phyloP scores from a whole-genome alignment of 345 rosid genomes.

The Boechera retrofracta region DNA sequence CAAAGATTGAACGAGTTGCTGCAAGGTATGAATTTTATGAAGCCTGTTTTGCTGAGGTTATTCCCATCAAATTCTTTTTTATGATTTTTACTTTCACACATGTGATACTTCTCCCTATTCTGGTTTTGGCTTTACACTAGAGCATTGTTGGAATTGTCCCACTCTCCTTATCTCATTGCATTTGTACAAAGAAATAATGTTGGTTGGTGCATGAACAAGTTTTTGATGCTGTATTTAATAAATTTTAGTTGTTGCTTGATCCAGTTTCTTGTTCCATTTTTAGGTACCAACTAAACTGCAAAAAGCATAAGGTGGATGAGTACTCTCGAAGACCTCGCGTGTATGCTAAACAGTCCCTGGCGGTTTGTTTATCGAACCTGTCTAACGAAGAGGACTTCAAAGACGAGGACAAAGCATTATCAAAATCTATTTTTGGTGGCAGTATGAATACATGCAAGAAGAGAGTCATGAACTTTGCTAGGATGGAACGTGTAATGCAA shows the following conservation, averaged over 20 bases:
- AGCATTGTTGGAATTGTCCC: conserved; percentile 4
- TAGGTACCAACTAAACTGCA: conserved; percentile 79
- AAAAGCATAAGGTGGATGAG: conserved; percentile 69
- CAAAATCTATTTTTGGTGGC: conserved; percentile 82
- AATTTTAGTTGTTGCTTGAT: conserved; percentile 8
- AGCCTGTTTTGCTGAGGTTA: conserved; percentile 26
- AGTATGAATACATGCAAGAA: conserved; percentile 78
- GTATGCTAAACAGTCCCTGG: conserved; percentile 51
- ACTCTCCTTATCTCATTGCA: conserved; percentile 15
- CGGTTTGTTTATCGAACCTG: conserved; percentile 49
- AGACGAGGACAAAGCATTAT: conserved; percentile 62
- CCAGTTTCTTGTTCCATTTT: conserved; percentile 40
- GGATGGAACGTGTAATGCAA: conserved; percentile 66
- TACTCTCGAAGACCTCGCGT: conserved; percentile 50
- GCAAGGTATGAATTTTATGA: conserved; percentile 57
- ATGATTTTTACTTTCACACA: conserved; percentile 22
- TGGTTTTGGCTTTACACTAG: conserved; percentile 31
- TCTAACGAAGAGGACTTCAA: conserved; percentile 64
- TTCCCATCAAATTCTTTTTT: conserved; percentile 5
- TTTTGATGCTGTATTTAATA: conserved; percentile 21
- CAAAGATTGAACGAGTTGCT: conserved; percentile 76
- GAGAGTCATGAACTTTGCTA: conserved; percentile 63
- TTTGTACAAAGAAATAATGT: conserved; percentile 21
- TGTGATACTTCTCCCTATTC: conserved; percentile 26
- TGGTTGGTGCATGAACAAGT: conserved; percentile 18